Conservation (phyloP, 1,284 basidiomycete genomes). For the Coniferiporia sulphurascens region DNA sequence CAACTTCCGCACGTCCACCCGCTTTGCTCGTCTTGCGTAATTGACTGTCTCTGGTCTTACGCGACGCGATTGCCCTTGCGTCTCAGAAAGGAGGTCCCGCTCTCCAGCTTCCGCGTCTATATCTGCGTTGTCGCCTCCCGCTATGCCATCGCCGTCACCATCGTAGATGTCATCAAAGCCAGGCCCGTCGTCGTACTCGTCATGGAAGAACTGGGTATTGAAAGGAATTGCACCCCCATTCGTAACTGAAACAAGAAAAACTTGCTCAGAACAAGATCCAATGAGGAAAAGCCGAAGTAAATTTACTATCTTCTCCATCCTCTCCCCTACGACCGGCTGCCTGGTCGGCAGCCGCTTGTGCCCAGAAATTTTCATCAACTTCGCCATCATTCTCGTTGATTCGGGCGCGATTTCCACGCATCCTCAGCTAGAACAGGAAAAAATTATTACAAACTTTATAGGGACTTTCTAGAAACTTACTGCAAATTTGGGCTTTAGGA, state of each 20-base stretch:
- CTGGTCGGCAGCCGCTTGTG: conserved; percentile 81
- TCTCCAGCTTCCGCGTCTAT: conserved; percentile 59
- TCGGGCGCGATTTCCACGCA: conserved; percentile 64
- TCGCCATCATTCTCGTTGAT: conserved; percentile 69
- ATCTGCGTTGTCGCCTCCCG: conserved; percentile 33
- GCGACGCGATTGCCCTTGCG: conserved; percentile 74
- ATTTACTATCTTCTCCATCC: conserved; percentile 62
- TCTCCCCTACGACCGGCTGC: conserved; percentile 52
- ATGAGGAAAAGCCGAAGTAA: background rate
- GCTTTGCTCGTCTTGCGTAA: conserved; percentile 93
- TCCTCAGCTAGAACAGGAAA: conserved; percentile 56
- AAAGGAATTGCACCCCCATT: conserved; percentile 68
- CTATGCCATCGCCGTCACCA: conserved; percentile 40
- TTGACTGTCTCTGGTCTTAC: conserved; percentile 89
- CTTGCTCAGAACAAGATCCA: conserved; percentile 6
- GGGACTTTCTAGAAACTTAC: conserved; percentile 39
- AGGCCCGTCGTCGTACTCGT: conserved; percentile 78
- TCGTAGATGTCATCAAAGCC: conserved; percentile 72
- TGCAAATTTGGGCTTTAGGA: conserved; percentile 93
- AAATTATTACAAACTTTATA: conserved; percentile 7
- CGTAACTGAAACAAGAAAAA: conserved; percentile 30
- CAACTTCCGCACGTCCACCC: conserved; percentile 93
- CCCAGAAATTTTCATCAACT: conserved; percentile 95
- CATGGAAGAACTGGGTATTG: conserved; percentile 96
- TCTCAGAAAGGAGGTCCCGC: conserved; percentile 81